Evolutionary conservation across 2,329 filamentous ascomycete genomes (phyloP).

Genomic region (Colletotrichum cereale): DNA sequence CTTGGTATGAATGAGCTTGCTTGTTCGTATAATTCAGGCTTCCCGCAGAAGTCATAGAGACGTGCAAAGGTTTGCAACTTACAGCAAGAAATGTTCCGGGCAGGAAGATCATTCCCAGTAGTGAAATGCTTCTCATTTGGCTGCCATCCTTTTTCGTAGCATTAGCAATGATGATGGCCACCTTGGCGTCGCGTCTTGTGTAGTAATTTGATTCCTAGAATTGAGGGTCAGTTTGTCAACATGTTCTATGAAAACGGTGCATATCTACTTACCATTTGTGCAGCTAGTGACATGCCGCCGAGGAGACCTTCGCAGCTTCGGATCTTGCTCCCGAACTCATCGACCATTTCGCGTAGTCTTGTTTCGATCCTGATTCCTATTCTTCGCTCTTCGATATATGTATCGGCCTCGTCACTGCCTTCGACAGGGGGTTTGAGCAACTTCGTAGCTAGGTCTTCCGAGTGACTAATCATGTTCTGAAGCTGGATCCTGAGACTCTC

Average conservation of each 20-base stretch:
- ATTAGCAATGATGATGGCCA: not conserved
- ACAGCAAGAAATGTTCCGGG: slow-evolving; percentile 11
- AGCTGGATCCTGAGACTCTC: no score
- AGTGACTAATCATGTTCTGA: no score
- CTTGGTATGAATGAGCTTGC: not conserved
- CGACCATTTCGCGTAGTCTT: not conserved
- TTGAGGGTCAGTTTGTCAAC: no score
- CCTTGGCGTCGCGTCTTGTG: not conserved
- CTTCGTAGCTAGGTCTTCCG: not conserved
- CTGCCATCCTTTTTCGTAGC: not conserved
- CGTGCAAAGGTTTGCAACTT: not conserved
- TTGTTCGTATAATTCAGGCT: no score
- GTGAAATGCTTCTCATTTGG: not conserved
- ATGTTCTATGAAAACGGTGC: no score
- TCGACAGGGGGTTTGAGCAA: not conserved
- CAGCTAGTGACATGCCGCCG: not conserved
- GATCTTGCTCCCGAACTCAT: not conserved
- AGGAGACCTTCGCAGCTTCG: not conserved
- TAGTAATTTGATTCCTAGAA: slow-evolving; percentile 9
- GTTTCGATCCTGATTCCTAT: not conserved
- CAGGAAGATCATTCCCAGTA: not conserved
- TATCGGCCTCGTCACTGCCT: not conserved
- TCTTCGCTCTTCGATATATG: not conserved
- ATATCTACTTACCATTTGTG: slow-evolving; percentile 4
- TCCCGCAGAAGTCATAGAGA: no score